Evolutionary conservation across 73 alveolate genomes (phyloP), one percentile per base, ranked within the genome.

Genomic region (Tetrahymena thermophila): DNA sequence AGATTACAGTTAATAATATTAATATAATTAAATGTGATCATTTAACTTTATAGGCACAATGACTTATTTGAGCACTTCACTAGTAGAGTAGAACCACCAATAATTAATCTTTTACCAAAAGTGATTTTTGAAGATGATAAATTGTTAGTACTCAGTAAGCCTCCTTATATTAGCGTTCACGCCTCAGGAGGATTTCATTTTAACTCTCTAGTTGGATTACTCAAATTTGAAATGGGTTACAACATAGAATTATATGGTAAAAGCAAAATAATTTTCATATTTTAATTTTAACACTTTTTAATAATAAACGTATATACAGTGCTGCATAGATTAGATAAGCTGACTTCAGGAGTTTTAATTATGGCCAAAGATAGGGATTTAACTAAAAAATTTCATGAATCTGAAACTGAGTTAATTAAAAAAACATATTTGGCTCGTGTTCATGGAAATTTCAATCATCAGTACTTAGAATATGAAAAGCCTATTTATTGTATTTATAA

Each of bases 151-250:
- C 99, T 99, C 23, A 97, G 98, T 94, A 99, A 99, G 96, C 99
- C 99, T 21, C 96, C 99, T 34, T 98, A 99, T 11, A 97, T 98
- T 98, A 99, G 99, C 34, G 99, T 98, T 15, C 99, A 99, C 96
- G 98, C 99, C 38, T 97, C 99, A 31, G 99, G 99, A 3, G 99
- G 97, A 35, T 99, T 97, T 96, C 97, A 98, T 71, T 97, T 97
- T 95, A 99, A 99, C 96, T 96, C 99, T 31, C 96, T 99, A 21
- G 98, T 96, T 35, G 97, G 98, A 56, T 96, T 99, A 15, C 97
- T 99, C 17, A 96, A 97, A 94, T 96, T 96, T 96, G 99, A 99
- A 93, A 94, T 95, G 96, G 98, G 97, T 85, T 96, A 95, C 35
- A 71, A 71, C 94, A 96, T 96, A 25, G 98, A 97, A 42, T 95